Conservation (phyloP, 108 stramenopile genomes). For the Discostella pseudostelligera region DNA sequence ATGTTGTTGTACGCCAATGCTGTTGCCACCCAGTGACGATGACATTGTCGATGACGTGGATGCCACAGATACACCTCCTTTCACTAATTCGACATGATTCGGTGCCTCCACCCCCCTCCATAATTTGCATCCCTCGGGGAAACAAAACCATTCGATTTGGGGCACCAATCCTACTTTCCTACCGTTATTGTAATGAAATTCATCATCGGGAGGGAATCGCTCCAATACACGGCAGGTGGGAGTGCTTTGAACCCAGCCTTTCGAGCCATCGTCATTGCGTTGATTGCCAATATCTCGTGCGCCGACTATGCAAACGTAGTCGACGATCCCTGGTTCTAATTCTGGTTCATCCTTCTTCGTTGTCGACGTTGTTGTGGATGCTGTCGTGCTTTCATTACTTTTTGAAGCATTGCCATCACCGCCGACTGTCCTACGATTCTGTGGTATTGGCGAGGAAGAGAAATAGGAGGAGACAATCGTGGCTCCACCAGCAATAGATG, state of each 20-base stretch:
- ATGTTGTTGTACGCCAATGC: neutral
- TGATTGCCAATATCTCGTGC: constrained; percentile 78
- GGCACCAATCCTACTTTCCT: constrained; percentile 58
- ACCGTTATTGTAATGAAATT: constrained; percentile 66
- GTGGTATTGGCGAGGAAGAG: no score
- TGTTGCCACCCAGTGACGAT: neutral
- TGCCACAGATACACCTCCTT: constrained; percentile 1
- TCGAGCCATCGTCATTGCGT: constrained; percentile 62
- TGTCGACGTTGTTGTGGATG: constrained; percentile 7
- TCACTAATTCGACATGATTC: constrained; percentile 45
- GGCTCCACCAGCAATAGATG: no score
- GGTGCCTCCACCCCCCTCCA: constrained; percentile 83
- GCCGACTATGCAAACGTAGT: constrained; percentile 78
- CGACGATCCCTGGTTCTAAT: constrained; percentile 72
- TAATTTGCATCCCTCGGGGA: constrained; percentile 78
- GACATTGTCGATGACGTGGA: neutral
- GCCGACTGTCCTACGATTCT: constrained; percentile 14
- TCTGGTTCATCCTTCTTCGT: constrained; percentile 63
- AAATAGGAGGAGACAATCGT: no score
- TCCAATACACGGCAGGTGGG: constrained; percentile 80
- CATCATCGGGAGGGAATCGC: constrained; percentile 74
- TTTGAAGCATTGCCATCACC: constrained; percentile 18
- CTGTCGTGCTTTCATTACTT: neutral
- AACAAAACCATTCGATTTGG: constrained; percentile 85
- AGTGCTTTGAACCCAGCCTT: constrained; percentile 80